Evolutionary conservation across 2,329 filamentous ascomycete species (phyloP), one percentile per base, ranked within the genome.

Genomic region (Trichoderma polysporum): DNA sequence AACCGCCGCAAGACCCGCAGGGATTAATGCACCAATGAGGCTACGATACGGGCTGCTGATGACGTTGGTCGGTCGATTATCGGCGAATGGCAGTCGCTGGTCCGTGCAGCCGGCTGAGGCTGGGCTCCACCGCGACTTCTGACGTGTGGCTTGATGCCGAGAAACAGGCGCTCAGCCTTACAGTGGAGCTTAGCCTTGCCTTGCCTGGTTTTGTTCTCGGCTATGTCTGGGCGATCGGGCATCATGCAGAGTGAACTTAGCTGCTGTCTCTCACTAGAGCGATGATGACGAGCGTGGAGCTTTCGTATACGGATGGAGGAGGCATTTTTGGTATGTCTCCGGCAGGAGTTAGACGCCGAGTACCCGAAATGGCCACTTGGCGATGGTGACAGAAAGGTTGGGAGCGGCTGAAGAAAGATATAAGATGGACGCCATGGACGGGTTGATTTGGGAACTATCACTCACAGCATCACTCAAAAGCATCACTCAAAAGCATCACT

Each of bases 71-170:
- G 13, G 5, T 33, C 7, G 13, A 50, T 27, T 27, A n/a, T 50
- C 29, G 31, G 12, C 41, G n/a, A 19, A 17, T 62, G 7, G 22
- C 45, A 22, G 45, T 45, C 15, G 47, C 19, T 8, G 10, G 37
- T 19, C 39, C 41, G 17, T 19, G 17, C 49, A 2, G 9, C 27
- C 50, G 25, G 29, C n/a, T 19, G 31, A 33, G 50, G 31, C 27
- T 54, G 29, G 31, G 29, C 29, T 17, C 47, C 47, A 50, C 47
- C 13, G 25, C 47, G 47, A 19, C 47, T 50, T 45, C 27, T 29
- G 15, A 4, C 22, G n/a, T 62, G 59, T 62, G 59, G 59, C 59
- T 62, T 53, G 59, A 62, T 62, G 59, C 59, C 59, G 59, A 62
- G 59, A 62, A 31, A 41, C 59, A 47, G 25, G 49, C 59, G 59